Conservation (phyloP, 768 basidiomycete genomes). For the Zangia roseola region DNA sequence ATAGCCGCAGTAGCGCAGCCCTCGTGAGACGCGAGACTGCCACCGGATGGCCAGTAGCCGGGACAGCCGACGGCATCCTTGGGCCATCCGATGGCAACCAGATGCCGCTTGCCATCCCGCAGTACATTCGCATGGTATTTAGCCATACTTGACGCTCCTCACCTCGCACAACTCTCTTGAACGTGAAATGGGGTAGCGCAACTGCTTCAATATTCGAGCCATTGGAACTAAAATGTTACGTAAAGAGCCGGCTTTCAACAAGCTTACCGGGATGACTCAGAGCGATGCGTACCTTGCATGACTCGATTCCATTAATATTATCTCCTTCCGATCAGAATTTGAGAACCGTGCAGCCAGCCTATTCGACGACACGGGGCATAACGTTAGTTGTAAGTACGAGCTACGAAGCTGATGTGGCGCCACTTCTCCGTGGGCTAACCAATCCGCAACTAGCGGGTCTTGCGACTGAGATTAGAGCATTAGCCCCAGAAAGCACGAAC, state of each 20-base stretch:
- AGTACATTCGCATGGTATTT: not conserved
- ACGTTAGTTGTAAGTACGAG: too few species aligned
- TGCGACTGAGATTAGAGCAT: too few species aligned
- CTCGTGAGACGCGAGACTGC: not conserved
- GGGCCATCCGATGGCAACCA: slow-evolving; percentile 1
- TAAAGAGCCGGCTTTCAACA: slow-evolving; percentile 11
- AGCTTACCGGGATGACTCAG: slow-evolving; percentile 20
- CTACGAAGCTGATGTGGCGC: too few species aligned
- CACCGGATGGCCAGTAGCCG: not conserved
- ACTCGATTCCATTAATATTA: not conserved
- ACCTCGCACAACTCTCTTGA: not conserved
- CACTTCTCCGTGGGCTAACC: too few species aligned
- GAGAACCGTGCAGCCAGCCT: too few species aligned
- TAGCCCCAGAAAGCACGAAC: too few species aligned
- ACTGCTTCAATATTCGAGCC: not conserved
- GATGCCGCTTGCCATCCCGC: not conserved
- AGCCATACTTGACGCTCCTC: too few species aligned
- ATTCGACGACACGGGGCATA: too few species aligned
- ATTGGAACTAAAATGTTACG: not conserved
- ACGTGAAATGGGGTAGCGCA: not conserved
- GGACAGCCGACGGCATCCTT: slow-evolving; percentile 7
- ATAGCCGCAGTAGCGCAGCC: slow-evolving; percentile 6
- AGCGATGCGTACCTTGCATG: slow-evolving; percentile 2
- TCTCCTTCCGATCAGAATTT: too few species aligned
- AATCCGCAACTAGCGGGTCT: too few species aligned